These are phyloP conservation scores for Termitomyces bulborhizus DNA, from an alignment of 768 basidiomycete genomes.

Conservation along the genomic window DNA sequence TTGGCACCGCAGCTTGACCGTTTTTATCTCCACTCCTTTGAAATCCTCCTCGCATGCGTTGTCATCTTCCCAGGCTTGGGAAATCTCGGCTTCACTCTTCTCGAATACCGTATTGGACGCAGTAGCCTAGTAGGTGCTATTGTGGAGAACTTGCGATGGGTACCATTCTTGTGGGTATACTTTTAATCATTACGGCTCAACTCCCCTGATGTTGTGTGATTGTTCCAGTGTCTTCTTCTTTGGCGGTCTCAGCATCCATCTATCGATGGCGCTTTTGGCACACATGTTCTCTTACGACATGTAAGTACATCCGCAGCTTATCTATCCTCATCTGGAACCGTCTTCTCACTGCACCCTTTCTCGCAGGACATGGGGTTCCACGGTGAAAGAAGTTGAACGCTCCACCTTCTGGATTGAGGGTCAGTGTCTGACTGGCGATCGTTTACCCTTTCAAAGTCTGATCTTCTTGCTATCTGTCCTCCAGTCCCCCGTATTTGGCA, in stretches of 20 bases:
- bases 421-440: conserved; percentile 4
- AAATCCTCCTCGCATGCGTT: conserved; percentile 71
- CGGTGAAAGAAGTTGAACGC: conserved; percentile 75
- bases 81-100: conserved; percentile 64
- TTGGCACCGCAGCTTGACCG: conserved; percentile 60
- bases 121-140: conserved; percentile 41
- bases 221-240: conserved; percentile 65
- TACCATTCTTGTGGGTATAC: conserved; percentile 65
- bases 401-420: conserved; percentile 87
- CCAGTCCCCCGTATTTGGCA: conserved; percentile 72
- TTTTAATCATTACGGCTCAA: background rate
- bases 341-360: background rate
- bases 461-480: background rate
- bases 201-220: background rate
- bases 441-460: background rate
- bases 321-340: background rate
- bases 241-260: conserved; percentile 67
- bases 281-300: conserved; percentile 63
- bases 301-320: conserved; percentile 21
- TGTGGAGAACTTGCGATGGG: conserved; percentile 55
- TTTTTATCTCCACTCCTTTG: conserved; percentile 77
- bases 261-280: conserved; percentile 60
- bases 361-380: conserved; percentile 48
- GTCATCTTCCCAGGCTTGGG: conserved; percentile 77
- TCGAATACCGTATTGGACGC: conserved; percentile 73